A percentile compares a stretch with the other conserved stretches of the same genome.
Evolutionary conservation across 768 basidiomycete genomes (phyloP).

Genomic region (Mycena polygramma): DNA sequence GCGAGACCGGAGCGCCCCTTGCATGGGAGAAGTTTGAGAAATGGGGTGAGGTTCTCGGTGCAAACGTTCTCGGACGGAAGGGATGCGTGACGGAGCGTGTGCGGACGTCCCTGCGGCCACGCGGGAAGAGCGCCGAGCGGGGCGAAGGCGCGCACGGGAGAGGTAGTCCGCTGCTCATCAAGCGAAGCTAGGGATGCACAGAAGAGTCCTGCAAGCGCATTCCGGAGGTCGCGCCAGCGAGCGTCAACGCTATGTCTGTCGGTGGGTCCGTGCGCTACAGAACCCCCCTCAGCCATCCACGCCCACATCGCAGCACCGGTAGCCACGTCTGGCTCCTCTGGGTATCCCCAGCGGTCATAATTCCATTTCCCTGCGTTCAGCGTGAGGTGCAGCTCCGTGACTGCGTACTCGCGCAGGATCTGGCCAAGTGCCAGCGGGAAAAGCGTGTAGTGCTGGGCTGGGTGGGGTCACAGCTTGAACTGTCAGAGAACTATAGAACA

Average conservation of each 20-base stretch:
- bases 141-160: conserved; percentile 69
- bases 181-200: conserved; percentile 91
- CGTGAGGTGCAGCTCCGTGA: conserved; percentile 90
- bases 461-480: background rate
- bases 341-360: conserved; percentile 86
- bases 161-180: conserved; percentile 81
- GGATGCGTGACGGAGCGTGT: conserved; percentile 80
- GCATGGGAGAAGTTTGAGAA: conserved; percentile 94
- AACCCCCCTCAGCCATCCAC: conserved; percentile 84
- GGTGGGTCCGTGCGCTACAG: conserved; percentile 57
- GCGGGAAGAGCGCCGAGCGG: conserved; percentile 71
- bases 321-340: conserved; percentile 80
- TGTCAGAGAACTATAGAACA: background rate
- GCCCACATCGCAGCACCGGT: conserved; percentile 93
- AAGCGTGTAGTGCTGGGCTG: conserved; percentile 88
- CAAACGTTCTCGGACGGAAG: conserved; percentile 92
- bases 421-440: conserved; percentile 92
- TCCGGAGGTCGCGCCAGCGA: conserved; percentile 88
- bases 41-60: conserved; percentile 97
- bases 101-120: conserved; percentile 52
- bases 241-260: conserved; percentile 68
- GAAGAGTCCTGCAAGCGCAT: conserved; percentile 93
- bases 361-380: conserved; percentile 95
- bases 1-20: conserved; percentile 90
- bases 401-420: conserved; percentile 85